Evolutionary conservation across 2,329 filamentous ascomycete species (phyloP).

Genomic region (Pyrenochaeta sp.): DNA sequence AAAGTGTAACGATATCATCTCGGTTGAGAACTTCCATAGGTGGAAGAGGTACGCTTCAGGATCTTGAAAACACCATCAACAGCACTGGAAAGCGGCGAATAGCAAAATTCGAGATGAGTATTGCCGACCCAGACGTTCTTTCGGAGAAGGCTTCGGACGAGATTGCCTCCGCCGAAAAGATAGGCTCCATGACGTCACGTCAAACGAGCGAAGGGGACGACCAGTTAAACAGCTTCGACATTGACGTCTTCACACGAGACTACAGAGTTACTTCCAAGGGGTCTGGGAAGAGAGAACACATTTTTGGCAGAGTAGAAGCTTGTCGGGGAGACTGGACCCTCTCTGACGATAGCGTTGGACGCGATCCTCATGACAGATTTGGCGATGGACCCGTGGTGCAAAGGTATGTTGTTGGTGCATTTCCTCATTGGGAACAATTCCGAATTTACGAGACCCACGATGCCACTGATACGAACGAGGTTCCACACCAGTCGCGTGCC

Average conservation of each 20-base stretch:
- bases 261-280: slow-evolving; percentile 28
- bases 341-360: slow-evolving; percentile 34
- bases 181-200: slow-evolving; percentile 33
- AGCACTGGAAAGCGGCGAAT: slow-evolving; percentile 81
- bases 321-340: slow-evolving; percentile 52
- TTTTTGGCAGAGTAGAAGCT: slow-evolving; percentile 52
- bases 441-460: slow-evolving; percentile 9
- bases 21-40: slow-evolving; percentile 63
- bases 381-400: slow-evolving; percentile 46
- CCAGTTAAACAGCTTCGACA: slow-evolving; percentile 40
- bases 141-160: slow-evolving; percentile 29
- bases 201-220: slow-evolving; percentile 27
- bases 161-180: slow-evolving; percentile 39
- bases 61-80: slow-evolving; percentile 73
- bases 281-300: slow-evolving; percentile 41
- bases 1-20: slow-evolving; percentile 80
- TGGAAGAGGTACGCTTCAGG: slow-evolving; percentile 64
- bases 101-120: slow-evolving; percentile 74
- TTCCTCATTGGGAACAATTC: slow-evolving; percentile 1
- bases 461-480: slow-evolving; percentile 5
- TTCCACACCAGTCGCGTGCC: slow-evolving; percentile 9
- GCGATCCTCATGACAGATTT: slow-evolving; percentile 47
- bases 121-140: slow-evolving; percentile 54
- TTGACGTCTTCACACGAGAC: slow-evolving; percentile 45
- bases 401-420: slow-evolving; percentile 39